Evolutionary conservation across 2,329 filamentous ascomycete species (phyloP).

Genomic region (Penicillium palitans): DNA sequence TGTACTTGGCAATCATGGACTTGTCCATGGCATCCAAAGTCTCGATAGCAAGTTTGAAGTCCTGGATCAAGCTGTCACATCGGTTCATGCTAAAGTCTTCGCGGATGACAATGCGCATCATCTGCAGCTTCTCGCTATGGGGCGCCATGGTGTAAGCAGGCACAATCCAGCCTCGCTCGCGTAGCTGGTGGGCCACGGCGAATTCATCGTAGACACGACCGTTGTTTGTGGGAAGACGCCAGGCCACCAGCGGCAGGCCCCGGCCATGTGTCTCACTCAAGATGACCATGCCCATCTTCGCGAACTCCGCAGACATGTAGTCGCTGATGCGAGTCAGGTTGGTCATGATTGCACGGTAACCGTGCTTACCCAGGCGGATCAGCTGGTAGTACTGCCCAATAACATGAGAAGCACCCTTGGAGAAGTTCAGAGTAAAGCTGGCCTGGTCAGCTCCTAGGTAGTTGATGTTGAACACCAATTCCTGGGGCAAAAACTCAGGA

Average conservation of each 20-base stretch:
- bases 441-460: constrained; percentile 94
- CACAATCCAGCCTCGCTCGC: constrained; percentile 86
- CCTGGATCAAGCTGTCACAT: constrained; percentile 74
- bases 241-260: constrained; percentile 87
- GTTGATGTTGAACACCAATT: constrained; percentile 99
- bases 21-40: constrained; percentile 73
- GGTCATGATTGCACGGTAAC: constrained; percentile 89
- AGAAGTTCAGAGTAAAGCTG: constrained; percentile 97
- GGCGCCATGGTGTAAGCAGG: constrained; percentile 98
- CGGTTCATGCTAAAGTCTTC: constrained; percentile 85
- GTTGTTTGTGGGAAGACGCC: constrained; percentile 65
- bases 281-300: constrained; percentile 78
- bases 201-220: constrained; percentile 70
- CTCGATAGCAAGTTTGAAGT: constrained; percentile 75
- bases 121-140: constrained; percentile 77
- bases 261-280: constrained; percentile 77
- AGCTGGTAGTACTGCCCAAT: constrained; percentile 98
- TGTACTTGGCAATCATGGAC: constrained; percentile 67
- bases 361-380: constrained; percentile 88
- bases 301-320: constrained; percentile 74
- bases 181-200: constrained; percentile 77
- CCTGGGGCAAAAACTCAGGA: constrained; percentile 78
- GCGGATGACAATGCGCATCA: constrained; percentile 87
- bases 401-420: constrained; percentile 89
- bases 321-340: constrained; percentile 89